Base-by-base conservation (phyloP, 257 asterid genomes). In the Solanum sitiens region DNA sequence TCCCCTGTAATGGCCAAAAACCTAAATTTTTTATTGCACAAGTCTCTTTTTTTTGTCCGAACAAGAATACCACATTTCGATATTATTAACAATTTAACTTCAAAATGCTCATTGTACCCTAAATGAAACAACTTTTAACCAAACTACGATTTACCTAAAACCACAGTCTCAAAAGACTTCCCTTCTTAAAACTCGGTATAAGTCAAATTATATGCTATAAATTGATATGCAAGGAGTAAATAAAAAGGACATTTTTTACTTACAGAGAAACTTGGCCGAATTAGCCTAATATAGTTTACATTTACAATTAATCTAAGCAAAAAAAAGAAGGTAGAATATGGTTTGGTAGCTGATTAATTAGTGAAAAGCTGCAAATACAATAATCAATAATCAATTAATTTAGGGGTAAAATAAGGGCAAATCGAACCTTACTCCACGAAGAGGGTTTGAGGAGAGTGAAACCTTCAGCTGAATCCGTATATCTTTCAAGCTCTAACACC, bases 391-490 rank as follows among this genome's bases (percentile, higher is more conserved):
- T 39, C 53, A 0, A 39, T 39, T 75, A n/a, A 25, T 8, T 30
- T 42, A 0, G 65, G 37, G 1, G n/a, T 0, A 47, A 23, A 47
- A 30, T 1, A 3, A 13, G 45, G 32, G 45, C 2, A 30, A 2
- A 56, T 15, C 7, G 44, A 39, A 95, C 98, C 98, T 95, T 94
- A 84, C 53, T 91, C 98, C 95, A 97, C 45, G 98, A 95, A 89
- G 95, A 88, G 37, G 99, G 99, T 40, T 90, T 88, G 88, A 97
- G 97, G 87, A 97, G 93, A 84, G 96, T 92, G 92, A 97, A 97
- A 14, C 98, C 98, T 86, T 94, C 90, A 21, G 85, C 82, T 27
- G 93, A 68, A 91, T 97, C 98, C 3, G 94, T 91, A 92, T 94
- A 97, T 90, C 92, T 92, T 42, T 91, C 85, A 45, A 97, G 97